These are phyloP conservation scores for Tuber calosporum DNA, from an alignment of 495 filamentous ascomycete species.

Conservation along the genomic window DNA sequence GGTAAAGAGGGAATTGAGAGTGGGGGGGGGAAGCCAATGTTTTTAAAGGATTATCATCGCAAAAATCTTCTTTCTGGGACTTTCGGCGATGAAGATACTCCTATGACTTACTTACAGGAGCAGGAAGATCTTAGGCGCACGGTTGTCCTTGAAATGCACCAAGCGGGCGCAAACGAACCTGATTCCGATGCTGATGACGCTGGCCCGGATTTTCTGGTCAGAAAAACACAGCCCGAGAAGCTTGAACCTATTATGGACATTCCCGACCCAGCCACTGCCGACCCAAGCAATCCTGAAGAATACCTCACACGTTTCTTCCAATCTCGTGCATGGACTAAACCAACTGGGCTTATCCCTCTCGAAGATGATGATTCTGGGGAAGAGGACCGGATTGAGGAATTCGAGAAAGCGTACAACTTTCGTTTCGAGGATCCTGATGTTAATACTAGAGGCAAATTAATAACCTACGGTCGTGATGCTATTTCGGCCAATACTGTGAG, in stretches of 20 bases:
- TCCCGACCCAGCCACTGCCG: slow-evolving; percentile 54
- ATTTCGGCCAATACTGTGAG: slow-evolving; percentile 72
- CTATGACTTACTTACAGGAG: slow-evolving; percentile 72
- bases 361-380: slow-evolving; percentile 90
- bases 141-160: slow-evolving; percentile 73
- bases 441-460: slow-evolving; percentile 60
- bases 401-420: slow-evolving; percentile 92
- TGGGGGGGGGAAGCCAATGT: slow-evolving; percentile 76
- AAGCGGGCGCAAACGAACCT: slow-evolving; percentile 47
- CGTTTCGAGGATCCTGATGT: slow-evolving; percentile 86
- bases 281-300: slow-evolving; percentile 73
- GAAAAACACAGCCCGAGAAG: slow-evolving; percentile 44
- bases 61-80: slow-evolving; percentile 67
- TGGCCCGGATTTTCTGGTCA: slow-evolving; percentile 65
- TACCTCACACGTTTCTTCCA: slow-evolving; percentile 86
- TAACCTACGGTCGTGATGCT: slow-evolving; percentile 82
- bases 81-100: slow-evolving; percentile 52
- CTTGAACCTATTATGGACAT: slow-evolving; percentile 45
- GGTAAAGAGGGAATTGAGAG: slow-evolving; percentile 24
- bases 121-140: slow-evolving; percentile 71
- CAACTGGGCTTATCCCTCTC: slow-evolving; percentile 61
- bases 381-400: slow-evolving; percentile 70
- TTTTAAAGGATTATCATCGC: slow-evolving; percentile 80
- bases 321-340: slow-evolving; percentile 73
- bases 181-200: slow-evolving; percentile 54